phyloP scores from a whole-genome alignment of 2,329 filamentous ascomycete species.

The Botrytis elliptica region DNA sequence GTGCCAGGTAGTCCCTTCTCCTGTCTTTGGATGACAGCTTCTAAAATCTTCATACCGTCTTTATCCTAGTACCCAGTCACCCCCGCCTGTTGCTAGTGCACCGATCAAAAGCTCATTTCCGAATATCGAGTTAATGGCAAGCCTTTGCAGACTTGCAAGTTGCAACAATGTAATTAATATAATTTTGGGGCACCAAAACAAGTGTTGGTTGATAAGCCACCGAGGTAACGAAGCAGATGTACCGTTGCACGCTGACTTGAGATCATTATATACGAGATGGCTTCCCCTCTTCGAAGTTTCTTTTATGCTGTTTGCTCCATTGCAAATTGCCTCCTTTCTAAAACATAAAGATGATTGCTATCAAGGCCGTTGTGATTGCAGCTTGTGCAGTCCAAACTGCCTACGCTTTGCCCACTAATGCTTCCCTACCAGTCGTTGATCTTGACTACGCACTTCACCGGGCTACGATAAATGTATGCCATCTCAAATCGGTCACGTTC shows the following conservation, averaged over 20 bases:
- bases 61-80: neutral
- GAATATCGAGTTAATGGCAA: neutral
- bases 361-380: conserved; percentile 6
- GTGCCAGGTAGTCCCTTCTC: neutral
- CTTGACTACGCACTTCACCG: conserved; percentile 37
- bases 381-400: neutral
- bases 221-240: neutral
- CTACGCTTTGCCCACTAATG: conserved; percentile 15
- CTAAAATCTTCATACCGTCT: neutral
- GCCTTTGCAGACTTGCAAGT: neutral
- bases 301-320: neutral
- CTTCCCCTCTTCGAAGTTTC: neutral
- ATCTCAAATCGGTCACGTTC: neutral
- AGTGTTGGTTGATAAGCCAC: neutral
- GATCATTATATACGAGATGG: neutral
- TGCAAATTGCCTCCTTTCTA: conserved; percentile 3
- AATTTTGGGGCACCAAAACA: neutral
- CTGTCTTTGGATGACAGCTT: neutral
- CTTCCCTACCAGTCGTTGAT: conserved; percentile 34
- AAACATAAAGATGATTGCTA: conserved; percentile 14
- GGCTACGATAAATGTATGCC: conserved; percentile 36
- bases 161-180: neutral
- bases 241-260: neutral
- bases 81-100: neutral
- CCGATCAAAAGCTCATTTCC: neutral